A percentile compares a stretch with the other conserved stretches of the same genome.
These are phyloP conservation scores for Cercospora canescens DNA, from an alignment of 2,329 filamentous ascomycete species.

Conservation along the genomic window DNA sequence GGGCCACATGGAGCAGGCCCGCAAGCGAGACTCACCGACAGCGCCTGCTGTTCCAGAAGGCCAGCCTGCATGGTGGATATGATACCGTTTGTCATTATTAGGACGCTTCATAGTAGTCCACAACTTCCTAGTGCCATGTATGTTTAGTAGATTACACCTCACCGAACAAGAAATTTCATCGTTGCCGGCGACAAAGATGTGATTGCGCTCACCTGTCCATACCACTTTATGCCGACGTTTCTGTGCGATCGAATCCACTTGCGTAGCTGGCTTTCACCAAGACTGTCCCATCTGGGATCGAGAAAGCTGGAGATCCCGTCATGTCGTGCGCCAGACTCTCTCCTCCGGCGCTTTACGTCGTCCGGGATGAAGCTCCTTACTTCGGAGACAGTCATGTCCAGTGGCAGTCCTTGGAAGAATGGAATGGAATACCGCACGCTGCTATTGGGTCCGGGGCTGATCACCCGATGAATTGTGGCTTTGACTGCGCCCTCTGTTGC, in stretches of 20 bases:
- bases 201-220: conserved; percentile 29
- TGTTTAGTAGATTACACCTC: background rate
- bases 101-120: conserved; percentile 28
- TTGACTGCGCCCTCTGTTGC: conserved; percentile 56
- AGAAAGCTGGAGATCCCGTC: conserved; percentile 29
- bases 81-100: background rate
- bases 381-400: conserved; percentile 43
- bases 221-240: conserved; percentile 40
- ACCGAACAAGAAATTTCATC: background rate
- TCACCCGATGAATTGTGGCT: conserved; percentile 50
- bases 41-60: conserved; percentile 1
- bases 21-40: background rate
- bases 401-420: conserved; percentile 41
- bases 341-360: conserved; percentile 25
- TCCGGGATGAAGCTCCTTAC: conserved; percentile 37
- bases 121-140: conserved; percentile 19
- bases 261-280: conserved; percentile 41
- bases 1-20: conserved; percentile 7
- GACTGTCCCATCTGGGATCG: conserved; percentile 35
- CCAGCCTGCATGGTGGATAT: conserved; percentile 7
- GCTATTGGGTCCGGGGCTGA: conserved; percentile 23
- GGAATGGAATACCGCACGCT: conserved; percentile 37
- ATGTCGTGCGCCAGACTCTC: conserved; percentile 11
- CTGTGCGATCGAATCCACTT: conserved; percentile 39
- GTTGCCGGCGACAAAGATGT: background rate